Base-by-base conservation (phyloP, 2,329 filamentous ascomycete genomes). In the Aspergillus texensis region DNA sequence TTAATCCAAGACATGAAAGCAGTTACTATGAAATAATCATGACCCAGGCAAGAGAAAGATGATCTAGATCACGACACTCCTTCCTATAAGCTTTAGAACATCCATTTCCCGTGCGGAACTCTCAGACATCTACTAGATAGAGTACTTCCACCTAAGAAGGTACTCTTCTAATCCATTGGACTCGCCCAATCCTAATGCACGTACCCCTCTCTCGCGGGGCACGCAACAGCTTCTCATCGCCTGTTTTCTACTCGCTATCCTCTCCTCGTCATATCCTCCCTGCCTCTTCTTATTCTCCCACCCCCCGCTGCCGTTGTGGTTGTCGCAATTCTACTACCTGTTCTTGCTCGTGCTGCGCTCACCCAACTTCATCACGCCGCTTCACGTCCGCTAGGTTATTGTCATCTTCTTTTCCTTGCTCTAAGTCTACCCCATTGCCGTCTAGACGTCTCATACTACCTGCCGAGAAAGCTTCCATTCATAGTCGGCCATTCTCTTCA, bases 281-380 rank as follows among this genome's bases (percentile, higher is more conserved):
- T 39, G 36, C 53, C 26, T 30, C 10, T 41, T 58, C 8, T 12
- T 57, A n/a, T 34, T 56, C 53, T 34, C 58, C 58, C 10, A 54
- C 16, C 30, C 24, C 60, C 32, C 56, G 46, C 57, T 72, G 69
- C 68, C 66, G 62, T 45, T 73, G 71, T 67, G 66, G 67, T 56
- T 71, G 63, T 63, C 70, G 67, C 26, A 63, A 61, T 58, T 66
- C 62, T 30, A 64, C 54, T 41, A 32, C 41, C 52, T 71, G 72
- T 52, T 67, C 66, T 52, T 72, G 69, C 61, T 61, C 65, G 28
- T 74, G 72, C 62, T 73, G 71, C 62, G 41, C 62, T 21, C 68
- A 74, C 67, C 62, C 68, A 41, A 62, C 64, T 10, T 66, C 60
- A 9, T 34, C 60, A 32, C 36, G 14, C 26, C 26, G 28, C 36